Evolutionary conservation across 2,329 filamentous ascomycete genomes (phyloP).

Genomic region (Fusarium pininemorale): DNA sequence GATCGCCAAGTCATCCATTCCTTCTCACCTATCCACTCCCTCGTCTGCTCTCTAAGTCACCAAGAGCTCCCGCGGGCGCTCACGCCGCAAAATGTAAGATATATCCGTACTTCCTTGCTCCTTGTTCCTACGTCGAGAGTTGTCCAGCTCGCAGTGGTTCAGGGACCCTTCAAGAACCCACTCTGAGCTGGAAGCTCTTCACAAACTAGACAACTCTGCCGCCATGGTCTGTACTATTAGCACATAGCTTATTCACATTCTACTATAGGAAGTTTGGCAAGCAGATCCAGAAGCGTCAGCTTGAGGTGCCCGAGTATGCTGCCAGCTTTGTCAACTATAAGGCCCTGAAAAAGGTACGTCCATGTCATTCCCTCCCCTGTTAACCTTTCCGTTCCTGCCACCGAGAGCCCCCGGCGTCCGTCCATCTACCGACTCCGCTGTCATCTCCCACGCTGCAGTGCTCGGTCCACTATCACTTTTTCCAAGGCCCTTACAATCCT

Average conservation of each 20-base stretch:
- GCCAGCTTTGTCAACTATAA: slow-evolving; percentile 99
- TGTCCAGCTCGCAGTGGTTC: not conserved
- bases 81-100: slow-evolving; percentile 50
- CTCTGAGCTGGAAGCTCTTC: not conserved
- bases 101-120: slow-evolving; percentile 7
- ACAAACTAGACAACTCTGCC: not conserved
- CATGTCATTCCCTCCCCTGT: slow-evolving; percentile 26
- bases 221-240: not conserved
- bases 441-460: slow-evolving; percentile 32
- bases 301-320: slow-evolving; percentile 99
- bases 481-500: slow-evolving; percentile 3
- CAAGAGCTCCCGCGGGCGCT: slow-evolving; percentile 37
- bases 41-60: slow-evolving; percentile 29
- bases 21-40: slow-evolving; percentile 9
- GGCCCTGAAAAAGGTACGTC: slow-evolving; percentile 90
- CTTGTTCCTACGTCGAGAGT: slow-evolving; percentile 2
- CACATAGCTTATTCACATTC: slow-evolving; percentile 18
- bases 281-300: slow-evolving; percentile 98
- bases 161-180: slow-evolving; percentile 5
- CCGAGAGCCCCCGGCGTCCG: slow-evolving; percentile 26
- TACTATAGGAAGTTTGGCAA: slow-evolving; percentile 95
- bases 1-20: slow-evolving; percentile 10
- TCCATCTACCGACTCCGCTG: slow-evolving; percentile 33
- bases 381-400: slow-evolving; percentile 32
- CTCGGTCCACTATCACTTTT: slow-evolving; percentile 28